Conservation (phyloP, 1,139 yeast species). For the Martiniozyma asiatica region DNA sequence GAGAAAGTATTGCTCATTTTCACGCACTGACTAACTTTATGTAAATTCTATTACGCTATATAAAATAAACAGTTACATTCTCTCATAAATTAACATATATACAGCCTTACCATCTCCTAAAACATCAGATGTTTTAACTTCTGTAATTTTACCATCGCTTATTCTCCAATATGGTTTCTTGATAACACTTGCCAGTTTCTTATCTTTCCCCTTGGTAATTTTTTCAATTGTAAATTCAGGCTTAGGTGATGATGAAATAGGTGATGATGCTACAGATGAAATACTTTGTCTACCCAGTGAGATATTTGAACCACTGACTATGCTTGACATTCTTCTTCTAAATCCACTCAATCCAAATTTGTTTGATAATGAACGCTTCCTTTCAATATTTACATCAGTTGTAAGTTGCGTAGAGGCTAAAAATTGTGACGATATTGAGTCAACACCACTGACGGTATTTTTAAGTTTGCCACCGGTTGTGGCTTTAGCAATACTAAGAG, state of each 20-base stretch:
- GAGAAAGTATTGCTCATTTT: not conserved
- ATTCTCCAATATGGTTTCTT: conserved; percentile 77
- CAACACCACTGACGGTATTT: too few species aligned
- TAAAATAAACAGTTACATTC: conserved; percentile 6
- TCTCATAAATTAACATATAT: conserved; percentile 73
- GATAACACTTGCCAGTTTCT: conserved; percentile 39
- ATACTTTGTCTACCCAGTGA: too few species aligned
- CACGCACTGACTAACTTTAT: too few species aligned
- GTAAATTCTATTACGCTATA: too few species aligned
- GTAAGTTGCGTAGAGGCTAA: too few species aligned
- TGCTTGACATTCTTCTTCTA: not conserved
- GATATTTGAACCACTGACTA: not conserved
- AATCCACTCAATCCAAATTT: not conserved
- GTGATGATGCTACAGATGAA: too few species aligned
- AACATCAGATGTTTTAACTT: conserved; percentile 48
- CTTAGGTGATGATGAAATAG: not conserved
- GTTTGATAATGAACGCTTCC: too few species aligned
- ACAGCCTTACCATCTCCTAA: conserved; percentile 61
- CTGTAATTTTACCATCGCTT: conserved; percentile 63
- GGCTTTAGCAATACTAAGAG: too few species aligned
- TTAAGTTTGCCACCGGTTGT: too few species aligned
- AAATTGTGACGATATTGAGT: too few species aligned
- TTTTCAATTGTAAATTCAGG: not conserved
- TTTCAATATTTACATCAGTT: too few species aligned
- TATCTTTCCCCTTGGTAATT: conserved; percentile 15